phyloP scores from a whole-genome alignment of 768 basidiomycete species.

The Podaxis rugospora region DNA sequence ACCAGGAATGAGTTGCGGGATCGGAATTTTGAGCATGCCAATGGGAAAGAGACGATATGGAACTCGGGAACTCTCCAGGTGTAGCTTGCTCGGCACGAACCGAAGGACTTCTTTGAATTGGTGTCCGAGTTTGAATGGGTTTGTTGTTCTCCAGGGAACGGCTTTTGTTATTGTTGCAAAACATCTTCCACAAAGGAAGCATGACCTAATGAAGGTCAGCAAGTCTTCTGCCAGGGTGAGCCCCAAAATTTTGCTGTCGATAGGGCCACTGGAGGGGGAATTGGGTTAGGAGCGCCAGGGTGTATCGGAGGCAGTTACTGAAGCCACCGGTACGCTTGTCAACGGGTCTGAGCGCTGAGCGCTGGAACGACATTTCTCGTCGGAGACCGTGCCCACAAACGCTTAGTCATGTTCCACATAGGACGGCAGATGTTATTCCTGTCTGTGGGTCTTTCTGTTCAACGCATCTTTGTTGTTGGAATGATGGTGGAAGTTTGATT shows the following conservation, averaged over 20 bases:
- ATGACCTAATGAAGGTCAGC: not conserved
- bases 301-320: not conserved
- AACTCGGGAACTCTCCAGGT: not conserved
- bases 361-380: not conserved
- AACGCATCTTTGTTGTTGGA: not conserved
- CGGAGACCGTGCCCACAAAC: not conserved
- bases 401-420: conserved; percentile 9
- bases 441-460: not conserved
- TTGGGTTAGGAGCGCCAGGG: not conserved
- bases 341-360: not conserved
- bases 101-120: not conserved
- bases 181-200: not conserved
- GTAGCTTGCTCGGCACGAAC: not conserved
- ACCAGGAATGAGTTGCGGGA: not conserved
- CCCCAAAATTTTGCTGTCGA: not conserved
- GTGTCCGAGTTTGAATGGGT: not conserved
- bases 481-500: not conserved
- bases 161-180: not conserved
- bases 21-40: not conserved
- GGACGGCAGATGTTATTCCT: not conserved
- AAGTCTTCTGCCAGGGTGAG: not conserved
- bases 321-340: not conserved
- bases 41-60: not conserved
- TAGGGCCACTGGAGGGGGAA: not conserved
- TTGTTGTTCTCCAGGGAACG: not conserved